Evolutionary conservation across 2,329 filamentous ascomycete genomes (phyloP).

Genomic region (Fonsecaea pedrosoi): DNA sequence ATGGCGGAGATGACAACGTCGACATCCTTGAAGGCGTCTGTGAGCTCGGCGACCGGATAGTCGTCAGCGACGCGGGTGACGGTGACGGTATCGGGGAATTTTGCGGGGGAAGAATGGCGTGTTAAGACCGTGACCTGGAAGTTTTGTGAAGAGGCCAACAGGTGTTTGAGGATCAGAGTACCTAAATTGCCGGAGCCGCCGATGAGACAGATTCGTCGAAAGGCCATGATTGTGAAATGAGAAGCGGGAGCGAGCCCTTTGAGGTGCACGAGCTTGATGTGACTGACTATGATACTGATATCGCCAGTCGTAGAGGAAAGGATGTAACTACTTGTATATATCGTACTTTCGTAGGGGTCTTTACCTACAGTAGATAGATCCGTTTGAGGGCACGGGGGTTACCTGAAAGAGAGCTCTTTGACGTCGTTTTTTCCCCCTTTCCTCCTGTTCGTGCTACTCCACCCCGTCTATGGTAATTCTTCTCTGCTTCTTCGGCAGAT

Average conservation of each 20-base stretch:
- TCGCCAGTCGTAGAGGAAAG: too few species aligned
- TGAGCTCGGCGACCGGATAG: constrained; percentile 30
- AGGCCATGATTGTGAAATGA: constrained; percentile 16
- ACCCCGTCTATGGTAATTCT: background rate
- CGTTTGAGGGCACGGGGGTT: too few species aligned
- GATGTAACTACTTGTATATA: too few species aligned
- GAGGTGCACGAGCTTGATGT: background rate
- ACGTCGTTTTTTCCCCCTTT: too few species aligned
- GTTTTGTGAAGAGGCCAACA: constrained; percentile 24
- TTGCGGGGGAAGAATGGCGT: constrained; percentile 30
- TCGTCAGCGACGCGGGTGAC: constrained; percentile 30
- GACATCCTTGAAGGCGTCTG: constrained; percentile 27
- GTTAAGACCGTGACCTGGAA: constrained; percentile 32
- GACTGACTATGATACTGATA: too few species aligned
- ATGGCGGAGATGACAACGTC: constrained; percentile 35
- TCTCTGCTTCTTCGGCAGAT: constrained; percentile 3
- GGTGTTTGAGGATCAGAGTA: constrained; percentile 29
- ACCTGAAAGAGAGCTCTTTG: too few species aligned
- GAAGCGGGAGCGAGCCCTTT: too few species aligned
- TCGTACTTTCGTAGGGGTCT: too few species aligned
- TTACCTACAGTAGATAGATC: too few species aligned
- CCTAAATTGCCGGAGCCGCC: constrained; percentile 35
- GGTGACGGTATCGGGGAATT: constrained; percentile 18
- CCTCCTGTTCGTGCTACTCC: background rate
- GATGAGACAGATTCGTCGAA: constrained; percentile 29